phyloP scores from a whole-genome alignment of 2,329 filamentous ascomycete species.

The Pseudogymnoascus sp. region DNA sequence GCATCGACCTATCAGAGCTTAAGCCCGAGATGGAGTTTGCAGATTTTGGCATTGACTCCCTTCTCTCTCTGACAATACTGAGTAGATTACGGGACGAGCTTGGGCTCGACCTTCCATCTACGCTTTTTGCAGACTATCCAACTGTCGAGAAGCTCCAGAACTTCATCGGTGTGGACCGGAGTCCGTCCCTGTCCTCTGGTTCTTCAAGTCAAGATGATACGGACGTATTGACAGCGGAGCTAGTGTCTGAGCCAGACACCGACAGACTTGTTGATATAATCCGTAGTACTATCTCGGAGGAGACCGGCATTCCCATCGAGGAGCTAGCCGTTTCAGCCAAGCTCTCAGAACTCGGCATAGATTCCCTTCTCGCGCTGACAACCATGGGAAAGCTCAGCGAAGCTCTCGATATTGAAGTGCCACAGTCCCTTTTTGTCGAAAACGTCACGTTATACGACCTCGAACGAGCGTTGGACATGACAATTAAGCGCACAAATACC shows the following conservation, averaged over 20 bases:
- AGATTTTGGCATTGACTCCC: conserved; percentile 31
- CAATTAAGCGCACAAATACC: background rate
- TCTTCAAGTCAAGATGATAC: background rate
- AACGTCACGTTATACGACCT: background rate
- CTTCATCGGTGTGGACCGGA: background rate
- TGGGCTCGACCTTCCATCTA: conserved; percentile 20
- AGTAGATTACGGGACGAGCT: conserved; percentile 29
- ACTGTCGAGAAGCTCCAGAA: conserved; percentile 16
- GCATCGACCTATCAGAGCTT: conserved; percentile 19
- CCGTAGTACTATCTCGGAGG: conserved; percentile 9
- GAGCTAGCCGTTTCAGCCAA: background rate
- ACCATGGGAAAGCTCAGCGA: conserved; percentile 3
- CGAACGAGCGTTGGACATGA: background rate
- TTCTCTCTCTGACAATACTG: conserved; percentile 27
- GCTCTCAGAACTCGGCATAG: conserved; percentile 10
- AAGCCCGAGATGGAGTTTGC: conserved; percentile 23
- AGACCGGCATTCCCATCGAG: background rate
- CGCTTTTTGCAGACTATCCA: conserved; percentile 24
- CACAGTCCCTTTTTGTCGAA: conserved; percentile 4
- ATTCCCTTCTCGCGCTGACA: conserved; percentile 7
- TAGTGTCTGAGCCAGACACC: background rate
- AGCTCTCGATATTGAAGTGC: conserved; percentile 8
- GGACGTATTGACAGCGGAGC: background rate
- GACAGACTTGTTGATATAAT: background rate
- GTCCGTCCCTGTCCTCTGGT: background rate